Conservation (phyloP, 78 protist species). For the Salpingoeca rosetta region DNA sequence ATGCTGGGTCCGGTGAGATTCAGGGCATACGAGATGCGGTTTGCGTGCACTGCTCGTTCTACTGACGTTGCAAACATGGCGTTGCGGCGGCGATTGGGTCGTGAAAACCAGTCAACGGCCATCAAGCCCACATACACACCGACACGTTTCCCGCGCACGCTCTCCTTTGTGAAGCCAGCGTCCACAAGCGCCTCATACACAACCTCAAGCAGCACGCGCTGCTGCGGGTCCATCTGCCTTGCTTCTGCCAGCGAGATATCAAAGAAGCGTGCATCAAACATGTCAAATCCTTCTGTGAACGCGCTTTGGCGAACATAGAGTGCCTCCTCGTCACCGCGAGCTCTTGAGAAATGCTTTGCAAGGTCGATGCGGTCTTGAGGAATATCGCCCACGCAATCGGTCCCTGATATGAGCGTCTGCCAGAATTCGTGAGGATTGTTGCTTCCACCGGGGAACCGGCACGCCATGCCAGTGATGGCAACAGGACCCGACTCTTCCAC, state of each 20-base stretch:
- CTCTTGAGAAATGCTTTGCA: not conserved
- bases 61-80: conserved; percentile 28
- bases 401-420: not conserved
- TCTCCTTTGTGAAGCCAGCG: not conserved
- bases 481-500: too few species aligned
- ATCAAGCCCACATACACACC: conserved; percentile 30
- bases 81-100: not conserved
- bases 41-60: conserved; percentile 16
- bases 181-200: conserved; percentile 49
- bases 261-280: conserved; percentile 43
- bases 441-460: not conserved
- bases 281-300: not conserved
- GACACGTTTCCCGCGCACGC: not conserved
- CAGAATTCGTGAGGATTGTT: not conserved
- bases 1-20: conserved; percentile 70
- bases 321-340: not conserved
- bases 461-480: not conserved
- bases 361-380: not conserved
- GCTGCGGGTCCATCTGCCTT: conserved; percentile 73
- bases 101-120: not conserved
- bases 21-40: conserved; percentile 58
- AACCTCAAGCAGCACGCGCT: conserved; percentile 53
- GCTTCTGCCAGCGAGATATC: conserved; percentile 52
- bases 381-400: not conserved
- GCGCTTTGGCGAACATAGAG: not conserved